A percentile compares a stretch with the other conserved stretches of the same genome.
These are phyloP conservation scores for Circinella minor DNA, from an alignment of 371 early-diverging fungal genomes.

Conservation along the genomic window DNA sequence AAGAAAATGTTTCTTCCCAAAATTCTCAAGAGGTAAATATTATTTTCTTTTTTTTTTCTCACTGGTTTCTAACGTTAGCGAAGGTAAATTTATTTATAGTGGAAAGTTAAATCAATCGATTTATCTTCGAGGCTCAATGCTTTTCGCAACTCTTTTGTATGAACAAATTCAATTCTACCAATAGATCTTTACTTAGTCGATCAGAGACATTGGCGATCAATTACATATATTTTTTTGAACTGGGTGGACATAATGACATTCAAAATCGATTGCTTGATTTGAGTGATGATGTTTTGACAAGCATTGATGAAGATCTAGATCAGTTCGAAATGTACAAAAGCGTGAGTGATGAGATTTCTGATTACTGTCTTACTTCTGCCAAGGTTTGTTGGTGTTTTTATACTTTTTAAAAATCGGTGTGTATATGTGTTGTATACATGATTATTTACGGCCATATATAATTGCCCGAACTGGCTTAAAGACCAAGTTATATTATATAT, in stretches of 20 bases:
- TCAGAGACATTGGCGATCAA: background rate
- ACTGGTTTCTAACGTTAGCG: no score
- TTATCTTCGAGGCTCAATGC: background rate
- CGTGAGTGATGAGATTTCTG: background rate
- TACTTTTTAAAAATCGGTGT: no score
- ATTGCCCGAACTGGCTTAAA: no score
- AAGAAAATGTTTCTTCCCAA: no score
- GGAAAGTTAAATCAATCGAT: background rate
- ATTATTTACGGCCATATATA: no score
- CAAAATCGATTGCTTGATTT: background rate
- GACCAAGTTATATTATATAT: no score
- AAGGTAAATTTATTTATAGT: background rate
- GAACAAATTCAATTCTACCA: background rate
- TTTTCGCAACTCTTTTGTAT: background rate
- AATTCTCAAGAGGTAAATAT: no score
- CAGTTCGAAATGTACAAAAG: background rate
- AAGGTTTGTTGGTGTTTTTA: background rate
- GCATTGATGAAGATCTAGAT: constrained; percentile 2
- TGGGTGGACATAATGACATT: background rate
- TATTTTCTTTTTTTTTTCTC: no score
- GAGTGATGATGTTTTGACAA: background rate
- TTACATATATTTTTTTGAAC: background rate
- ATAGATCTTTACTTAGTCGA: background rate
- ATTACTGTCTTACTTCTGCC: background rate
- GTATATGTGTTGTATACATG: no score